Evolutionary conservation across 1,284 basidiomycete species (phyloP), one percentile per base, ranked within the genome.

Genomic region (Puccinia sorghi): DNA sequence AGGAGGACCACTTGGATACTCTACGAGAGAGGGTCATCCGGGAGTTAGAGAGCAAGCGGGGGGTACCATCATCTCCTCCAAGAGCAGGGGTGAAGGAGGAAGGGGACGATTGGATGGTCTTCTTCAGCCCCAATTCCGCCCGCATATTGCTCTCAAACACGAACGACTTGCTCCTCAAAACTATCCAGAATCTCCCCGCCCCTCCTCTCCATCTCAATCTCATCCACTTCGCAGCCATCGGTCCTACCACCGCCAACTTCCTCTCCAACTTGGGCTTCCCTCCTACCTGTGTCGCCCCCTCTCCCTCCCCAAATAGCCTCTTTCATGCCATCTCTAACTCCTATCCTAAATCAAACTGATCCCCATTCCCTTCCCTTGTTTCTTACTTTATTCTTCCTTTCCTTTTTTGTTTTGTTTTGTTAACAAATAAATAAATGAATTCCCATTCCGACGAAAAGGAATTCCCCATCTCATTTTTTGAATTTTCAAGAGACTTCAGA

Each of bases 61-160:
- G 8, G 20, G 8, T 57, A 27, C 20, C 20, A n/a, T n/a, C n/a
- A n/a, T n/a, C 54, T 27, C 25, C 22, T 59, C 3, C 22, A 22
- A 5, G 56, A 32, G 13, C n/a, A 59, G 9, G 13, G 27, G 56
- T 27, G 8, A 27, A 59, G 56, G 56, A 59, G 7, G 27, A 32
- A 57, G 8, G 20, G 25, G 13, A 46, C 3, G 25, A 66, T 48
- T 66, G 64, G 64, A 11, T 66, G 9, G 64, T 66, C 3, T 66
- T 66, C 41, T 66, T 66, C 39, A 66, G 64, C 46, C 64, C 64
- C 2, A 66, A 66, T n/a, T 17, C 64, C 41, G 39, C 37, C 46
- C 41, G 64, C 9, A 66, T 66, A 9, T 4, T 66, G 1, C 25
- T 66, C 9, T 41, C 46, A 9, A 66, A 66, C 46, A 32, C 22